Conservation (phyloP, 1,284 basidiomycete genomes). For the Cryptococcus sp. region DNA sequence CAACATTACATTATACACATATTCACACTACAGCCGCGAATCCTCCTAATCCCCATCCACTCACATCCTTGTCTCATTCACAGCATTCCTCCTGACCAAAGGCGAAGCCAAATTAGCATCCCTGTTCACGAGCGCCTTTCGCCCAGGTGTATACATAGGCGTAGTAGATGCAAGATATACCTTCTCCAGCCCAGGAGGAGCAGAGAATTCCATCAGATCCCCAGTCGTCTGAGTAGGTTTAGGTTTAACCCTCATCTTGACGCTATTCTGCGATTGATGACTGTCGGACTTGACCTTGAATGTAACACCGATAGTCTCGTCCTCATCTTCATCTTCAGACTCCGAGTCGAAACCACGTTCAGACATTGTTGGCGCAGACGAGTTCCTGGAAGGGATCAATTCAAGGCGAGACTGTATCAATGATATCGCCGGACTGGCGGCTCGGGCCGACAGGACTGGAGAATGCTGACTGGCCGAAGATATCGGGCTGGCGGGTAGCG, state of each 20-base stretch:
- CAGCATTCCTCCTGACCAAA: too few species aligned
- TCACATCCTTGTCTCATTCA: too few species aligned
- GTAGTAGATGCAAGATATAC: neutral
- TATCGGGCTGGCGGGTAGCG: conserved; percentile 13
- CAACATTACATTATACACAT: too few species aligned
- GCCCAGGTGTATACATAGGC: neutral
- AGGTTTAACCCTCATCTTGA: neutral
- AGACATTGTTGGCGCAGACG: conserved; percentile 7
- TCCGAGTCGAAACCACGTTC: neutral
- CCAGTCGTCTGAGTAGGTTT: neutral
- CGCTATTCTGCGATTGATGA: neutral
- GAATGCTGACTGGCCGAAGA: conserved; percentile 11
- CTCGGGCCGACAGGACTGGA: too few species aligned
- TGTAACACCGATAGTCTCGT: conserved; percentile 5
- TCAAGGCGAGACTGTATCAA: too few species aligned
- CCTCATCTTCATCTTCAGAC: conserved; percentile 5
- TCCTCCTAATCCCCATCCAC: too few species aligned
- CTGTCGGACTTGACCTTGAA: conserved; percentile 7
- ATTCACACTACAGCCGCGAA: too few species aligned
- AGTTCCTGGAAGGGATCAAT: neutral
- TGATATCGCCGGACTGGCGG: too few species aligned
- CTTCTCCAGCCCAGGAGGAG: too few species aligned
- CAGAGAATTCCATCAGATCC: neutral
- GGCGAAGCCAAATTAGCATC: neutral
- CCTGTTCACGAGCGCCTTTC: neutral